A percentile compares a stretch with the other conserved stretches of the same genome.
phyloP scores from a whole-genome alignment of 768 basidiomycete genomes.

The Phaffia australis region DNA sequence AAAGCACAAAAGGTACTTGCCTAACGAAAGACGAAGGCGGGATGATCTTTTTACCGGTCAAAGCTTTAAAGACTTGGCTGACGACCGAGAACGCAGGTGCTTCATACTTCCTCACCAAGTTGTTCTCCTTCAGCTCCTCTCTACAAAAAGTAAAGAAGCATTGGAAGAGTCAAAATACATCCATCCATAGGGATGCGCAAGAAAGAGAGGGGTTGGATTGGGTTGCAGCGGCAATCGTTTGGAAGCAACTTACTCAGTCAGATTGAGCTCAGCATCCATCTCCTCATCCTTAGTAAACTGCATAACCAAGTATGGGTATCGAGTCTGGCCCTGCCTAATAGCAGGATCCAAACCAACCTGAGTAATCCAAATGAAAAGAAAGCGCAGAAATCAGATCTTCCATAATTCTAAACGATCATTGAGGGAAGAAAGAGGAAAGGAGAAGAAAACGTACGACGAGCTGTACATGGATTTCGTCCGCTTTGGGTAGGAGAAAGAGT shows the following conservation, averaged over 20 bases:
- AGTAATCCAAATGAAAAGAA: constrained; percentile 9
- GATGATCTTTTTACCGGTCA: constrained; percentile 83
- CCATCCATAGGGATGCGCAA: background rate
- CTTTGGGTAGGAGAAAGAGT: constrained; percentile 83
- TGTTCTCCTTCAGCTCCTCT: constrained; percentile 44
- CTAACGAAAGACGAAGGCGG: constrained; percentile 77
- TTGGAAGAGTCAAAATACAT: background rate
- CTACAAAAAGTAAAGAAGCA: constrained; percentile 26
- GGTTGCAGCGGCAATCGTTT: background rate
- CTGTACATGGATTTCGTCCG: constrained; percentile 84
- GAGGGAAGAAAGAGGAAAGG: background rate
- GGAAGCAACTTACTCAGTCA: constrained; percentile 59
- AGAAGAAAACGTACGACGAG: constrained; percentile 60
- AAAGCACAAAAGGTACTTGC: constrained; percentile 39
- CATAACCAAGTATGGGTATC: constrained; percentile 96
- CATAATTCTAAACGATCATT: background rate
- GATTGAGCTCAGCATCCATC: constrained; percentile 86
- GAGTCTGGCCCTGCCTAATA: constrained; percentile 93
- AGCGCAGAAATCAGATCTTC: background rate
- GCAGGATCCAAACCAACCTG: constrained; percentile 84
- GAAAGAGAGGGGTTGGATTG: background rate
- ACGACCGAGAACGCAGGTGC: constrained; percentile 92
- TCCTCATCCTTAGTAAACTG: constrained; percentile 96
- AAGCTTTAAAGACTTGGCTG: constrained; percentile 79
- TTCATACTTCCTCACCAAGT: constrained; percentile 85